Percentiles rank a stretch among this genome's conserved stretches.
Evolutionary conservation across 306 rosid genomes (phyloP).

Genomic region (Corylus avellana): DNA sequence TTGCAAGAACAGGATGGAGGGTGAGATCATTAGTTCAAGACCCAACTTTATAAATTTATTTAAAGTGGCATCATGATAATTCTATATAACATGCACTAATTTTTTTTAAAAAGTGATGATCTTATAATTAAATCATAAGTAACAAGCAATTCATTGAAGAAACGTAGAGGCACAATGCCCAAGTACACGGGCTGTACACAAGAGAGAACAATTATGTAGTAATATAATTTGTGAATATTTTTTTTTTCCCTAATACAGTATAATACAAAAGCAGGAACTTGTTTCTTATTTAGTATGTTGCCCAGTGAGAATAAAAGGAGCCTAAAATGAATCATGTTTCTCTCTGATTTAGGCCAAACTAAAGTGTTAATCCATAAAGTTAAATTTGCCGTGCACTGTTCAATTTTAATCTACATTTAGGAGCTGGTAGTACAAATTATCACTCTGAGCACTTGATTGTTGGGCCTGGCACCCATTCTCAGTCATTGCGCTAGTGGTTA

Average conservation of each 20-base stretch:
- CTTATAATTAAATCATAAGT: not conserved
- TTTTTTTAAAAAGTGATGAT: not conserved
- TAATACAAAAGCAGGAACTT: too few relatives aligned
- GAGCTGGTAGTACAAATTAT: too few relatives aligned
- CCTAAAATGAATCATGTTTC: too few relatives aligned
- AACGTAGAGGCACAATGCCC: not conserved
- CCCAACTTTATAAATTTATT: not conserved
- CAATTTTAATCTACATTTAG: too few relatives aligned
- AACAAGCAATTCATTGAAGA: not conserved
- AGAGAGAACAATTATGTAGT: not conserved
- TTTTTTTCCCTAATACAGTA: not conserved
- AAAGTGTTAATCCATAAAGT: too few relatives aligned
- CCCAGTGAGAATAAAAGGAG: not conserved
- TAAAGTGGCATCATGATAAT: not conserved
- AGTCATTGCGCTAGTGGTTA: too few relatives aligned
- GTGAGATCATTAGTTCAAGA: not conserved
- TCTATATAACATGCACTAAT: not conserved
- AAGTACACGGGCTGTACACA: not conserved
- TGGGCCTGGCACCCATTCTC: too few relatives aligned
- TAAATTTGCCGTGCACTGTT: too few relatives aligned
- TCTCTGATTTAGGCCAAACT: too few relatives aligned
- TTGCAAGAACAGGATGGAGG: not conserved
- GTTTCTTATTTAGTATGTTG: too few relatives aligned
- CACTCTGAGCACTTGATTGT: too few relatives aligned
- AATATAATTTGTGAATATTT: not conserved